These are phyloP conservation scores for Aurantiochytrium sp. DNA, from an alignment of 108 stramenopile genomes.

Conservation along the genomic window DNA sequence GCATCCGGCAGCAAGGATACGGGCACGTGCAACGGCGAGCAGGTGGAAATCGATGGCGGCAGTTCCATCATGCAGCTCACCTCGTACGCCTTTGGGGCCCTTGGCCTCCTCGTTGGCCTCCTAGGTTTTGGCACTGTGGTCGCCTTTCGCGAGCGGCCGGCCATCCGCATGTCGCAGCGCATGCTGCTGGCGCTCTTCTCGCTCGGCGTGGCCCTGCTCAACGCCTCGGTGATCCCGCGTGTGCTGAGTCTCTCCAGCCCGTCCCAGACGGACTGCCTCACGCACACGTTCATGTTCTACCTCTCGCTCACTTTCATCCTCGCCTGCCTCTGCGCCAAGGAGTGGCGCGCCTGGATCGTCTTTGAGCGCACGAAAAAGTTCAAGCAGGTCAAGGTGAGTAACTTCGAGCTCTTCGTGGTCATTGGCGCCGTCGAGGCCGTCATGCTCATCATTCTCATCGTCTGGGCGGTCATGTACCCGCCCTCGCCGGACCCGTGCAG, in stretches of 20 bases:
- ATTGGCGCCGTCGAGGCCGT: background rate
- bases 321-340: slow-evolving; percentile 16
- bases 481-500: background rate
- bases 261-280: background rate
- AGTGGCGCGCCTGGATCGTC: background rate
- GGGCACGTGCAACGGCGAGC: background rate
- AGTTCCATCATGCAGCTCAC: background rate
- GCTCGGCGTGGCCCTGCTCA: background rate
- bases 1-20: background rate
- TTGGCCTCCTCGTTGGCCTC: background rate
- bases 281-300: background rate
- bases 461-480: background rate
- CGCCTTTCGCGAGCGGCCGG: background rate
- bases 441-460: background rate
- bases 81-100: slow-evolving; percentile 1
- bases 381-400: background rate
- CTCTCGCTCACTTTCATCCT: background rate
- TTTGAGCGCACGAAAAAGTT: background rate
- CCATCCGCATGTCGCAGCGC: background rate
- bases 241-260: background rate
- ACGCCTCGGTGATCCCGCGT: background rate
- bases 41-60: background rate
- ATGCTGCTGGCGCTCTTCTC: background rate
- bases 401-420: background rate
- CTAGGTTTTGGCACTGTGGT: background rate